Base-by-base conservation (phyloP, 2,329 filamentous ascomycete species). In the Neonectria punicea region DNA sequence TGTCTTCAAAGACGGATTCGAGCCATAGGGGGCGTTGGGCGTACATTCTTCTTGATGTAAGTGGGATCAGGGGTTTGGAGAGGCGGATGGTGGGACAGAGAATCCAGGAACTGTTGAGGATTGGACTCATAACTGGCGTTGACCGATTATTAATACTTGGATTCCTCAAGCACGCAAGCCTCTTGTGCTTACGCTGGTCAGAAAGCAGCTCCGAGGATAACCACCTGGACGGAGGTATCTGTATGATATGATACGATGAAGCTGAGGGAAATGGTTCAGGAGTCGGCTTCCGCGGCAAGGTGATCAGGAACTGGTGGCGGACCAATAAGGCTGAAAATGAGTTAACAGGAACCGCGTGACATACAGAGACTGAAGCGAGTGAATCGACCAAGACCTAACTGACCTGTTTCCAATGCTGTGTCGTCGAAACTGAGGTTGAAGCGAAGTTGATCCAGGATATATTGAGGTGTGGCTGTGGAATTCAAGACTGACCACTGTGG, bases 11-110 rank as follows among this genome's bases (percentile, higher is more conserved):
- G n/a, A 79, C 55, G 10, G 71, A 54, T 30, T 70, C 65, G 11
- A 82, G 76, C 80, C 80, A 82, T n/a, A 70, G 58, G 1, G 77
- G 78, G 11, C 66, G 70, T 51, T 71, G 69, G 18, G 73, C 73
- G 34, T 72, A 71, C 72, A 72, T 71, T 43, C 70, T 74, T 30
- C n/a, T 57, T 22, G 59, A 51, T 34, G 58, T 10, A 5, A 46
- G 49, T 36, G 57, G 25, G 22, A 46, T 34, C 11, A 41, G 36
- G 14, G 44, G n/a, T 14, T 18, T 32, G 22, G 18, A 20, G 13
- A 13, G 49, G 32, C 46, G 25, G 8, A 28, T 18, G 1, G 44
- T 34, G 1, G 49, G 36, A 50, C 44, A 22, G 11, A 39, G 28
- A 13, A 56, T 46, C 18, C 61, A 46, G 9, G n/a, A 39, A 22